A percentile compares a stretch with the other conserved stretches of the same genome.
These are phyloP conservation scores for Penicillium thymicola DNA, from an alignment of 2,329 filamentous ascomycete genomes.

Conservation along the genomic window DNA sequence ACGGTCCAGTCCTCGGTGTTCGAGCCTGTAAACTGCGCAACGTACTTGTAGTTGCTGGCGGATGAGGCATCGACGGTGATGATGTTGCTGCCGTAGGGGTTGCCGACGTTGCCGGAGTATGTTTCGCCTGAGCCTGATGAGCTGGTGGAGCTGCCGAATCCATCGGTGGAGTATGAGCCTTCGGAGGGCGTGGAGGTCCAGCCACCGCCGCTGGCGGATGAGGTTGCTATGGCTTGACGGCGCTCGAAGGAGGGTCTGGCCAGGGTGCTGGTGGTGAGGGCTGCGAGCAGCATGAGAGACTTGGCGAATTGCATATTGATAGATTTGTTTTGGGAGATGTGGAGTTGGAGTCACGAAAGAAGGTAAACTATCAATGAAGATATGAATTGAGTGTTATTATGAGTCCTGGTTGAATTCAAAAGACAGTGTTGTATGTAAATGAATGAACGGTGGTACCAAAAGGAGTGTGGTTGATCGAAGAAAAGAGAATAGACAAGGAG, in stretches of 20 bases:
- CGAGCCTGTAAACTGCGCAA: constrained; percentile 33
- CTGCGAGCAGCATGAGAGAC: constrained; percentile 32
- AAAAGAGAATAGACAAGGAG: not conserved
- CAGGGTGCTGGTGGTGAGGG: constrained; percentile 25
- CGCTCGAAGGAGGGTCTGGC: constrained; percentile 19
- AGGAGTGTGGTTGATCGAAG: constrained; percentile 5
- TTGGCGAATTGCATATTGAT: constrained; percentile 29
- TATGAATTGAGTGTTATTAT: constrained; percentile 1
- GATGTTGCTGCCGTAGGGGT: constrained; percentile 42
- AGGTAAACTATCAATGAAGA: not conserved
- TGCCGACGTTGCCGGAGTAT: constrained; percentile 40
- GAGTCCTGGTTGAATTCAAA: constrained; percentile 1
- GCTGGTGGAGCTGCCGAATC: constrained; percentile 34
- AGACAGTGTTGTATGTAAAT: not conserved
- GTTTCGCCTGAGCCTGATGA: constrained; percentile 24
- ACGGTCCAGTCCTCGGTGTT: constrained; percentile 35
- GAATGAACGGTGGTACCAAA: constrained; percentile 5
- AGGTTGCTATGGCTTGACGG: constrained; percentile 13
- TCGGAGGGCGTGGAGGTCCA: constrained; percentile 24
- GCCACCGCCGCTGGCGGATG: constrained; percentile 9
- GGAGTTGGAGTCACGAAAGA: constrained; percentile 1
- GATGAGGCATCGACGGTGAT: constrained; percentile 32
- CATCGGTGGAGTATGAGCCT: constrained; percentile 27
- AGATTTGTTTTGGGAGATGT: not conserved
- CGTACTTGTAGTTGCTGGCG: constrained; percentile 36